Percentiles rank a stretch among this genome's conserved stretches.
Conservation (phyloP, 345 rosid species). For the Euphorbia lathyris region DNA sequence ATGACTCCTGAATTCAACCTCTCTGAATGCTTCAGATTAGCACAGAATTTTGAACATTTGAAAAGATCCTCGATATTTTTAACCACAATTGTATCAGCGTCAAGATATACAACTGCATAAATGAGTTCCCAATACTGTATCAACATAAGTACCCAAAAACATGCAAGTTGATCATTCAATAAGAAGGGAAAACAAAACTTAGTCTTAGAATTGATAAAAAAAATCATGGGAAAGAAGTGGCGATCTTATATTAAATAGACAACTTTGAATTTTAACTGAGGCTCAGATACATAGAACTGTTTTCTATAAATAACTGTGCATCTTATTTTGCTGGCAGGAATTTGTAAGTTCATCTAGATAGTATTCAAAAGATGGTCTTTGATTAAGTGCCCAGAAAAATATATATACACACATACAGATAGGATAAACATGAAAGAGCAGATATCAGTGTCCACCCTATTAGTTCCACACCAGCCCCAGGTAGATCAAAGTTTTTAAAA, state of each 20-base stretch:
- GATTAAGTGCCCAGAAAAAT: neutral
- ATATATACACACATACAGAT: neutral
- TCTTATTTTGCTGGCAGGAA: neutral
- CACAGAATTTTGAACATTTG: slow-evolving; percentile 78
- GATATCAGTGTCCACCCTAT: neutral
- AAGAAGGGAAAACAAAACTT: neutral
- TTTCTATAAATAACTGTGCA: neutral
- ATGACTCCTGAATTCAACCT: slow-evolving; percentile 93
- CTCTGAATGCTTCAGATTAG: slow-evolving; percentile 94
- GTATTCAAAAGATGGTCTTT: neutral
- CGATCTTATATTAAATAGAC: neutral
- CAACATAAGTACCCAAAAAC: slow-evolving; percentile 8
- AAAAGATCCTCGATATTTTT: slow-evolving; percentile 87
- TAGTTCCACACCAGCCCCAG: neutral
- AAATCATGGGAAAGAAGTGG: neutral
- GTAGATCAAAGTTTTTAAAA: neutral
- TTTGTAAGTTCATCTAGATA: neutral
- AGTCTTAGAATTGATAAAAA: neutral
- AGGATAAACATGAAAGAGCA: neutral
- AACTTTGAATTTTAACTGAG: slow-evolving; percentile 3
- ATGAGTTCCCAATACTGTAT: slow-evolving; percentile 9
- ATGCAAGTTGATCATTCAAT: neutral
- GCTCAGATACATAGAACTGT: neutral
- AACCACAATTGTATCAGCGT: slow-evolving; percentile 95
- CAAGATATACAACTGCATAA: slow-evolving; percentile 80